phyloP scores from a whole-genome alignment of 352 stramenopile species.

The Phytophthora meadii region DNA sequence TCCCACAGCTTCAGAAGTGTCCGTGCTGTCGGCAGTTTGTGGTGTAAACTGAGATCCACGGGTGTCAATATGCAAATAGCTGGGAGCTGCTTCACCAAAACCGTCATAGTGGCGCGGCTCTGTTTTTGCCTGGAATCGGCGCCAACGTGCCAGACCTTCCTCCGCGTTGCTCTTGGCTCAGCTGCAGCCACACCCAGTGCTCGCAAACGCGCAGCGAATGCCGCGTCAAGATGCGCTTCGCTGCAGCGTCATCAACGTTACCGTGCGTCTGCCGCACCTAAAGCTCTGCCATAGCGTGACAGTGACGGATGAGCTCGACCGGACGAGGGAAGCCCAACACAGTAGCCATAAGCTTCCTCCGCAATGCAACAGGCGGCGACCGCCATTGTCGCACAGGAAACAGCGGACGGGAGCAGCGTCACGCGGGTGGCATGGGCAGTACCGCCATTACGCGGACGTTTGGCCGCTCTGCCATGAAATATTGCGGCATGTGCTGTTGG shows the following conservation, averaged over 20 bases:
- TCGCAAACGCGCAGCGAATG: constrained; percentile 41
- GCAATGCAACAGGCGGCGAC: too few species aligned
- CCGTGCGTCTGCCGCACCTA: constrained; percentile 41
- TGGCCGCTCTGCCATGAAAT: too few species aligned
- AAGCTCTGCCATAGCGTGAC: constrained; percentile 60
- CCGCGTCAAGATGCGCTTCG: constrained; percentile 23
- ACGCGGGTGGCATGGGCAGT: too few species aligned
- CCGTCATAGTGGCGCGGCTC: constrained; percentile 35
- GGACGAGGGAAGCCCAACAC: constrained; percentile 51
- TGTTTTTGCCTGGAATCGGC: constrained; percentile 30
- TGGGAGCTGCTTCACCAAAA: constrained; percentile 43
- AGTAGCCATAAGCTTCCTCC: too few species aligned
- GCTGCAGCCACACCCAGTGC: constrained; percentile 33
- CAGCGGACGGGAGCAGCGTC: too few species aligned
- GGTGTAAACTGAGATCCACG: constrained; percentile 28
- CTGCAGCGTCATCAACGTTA: constrained; percentile 26
- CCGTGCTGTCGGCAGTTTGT: constrained; percentile 2
- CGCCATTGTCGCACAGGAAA: too few species aligned
- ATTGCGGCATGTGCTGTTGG: too few species aligned
- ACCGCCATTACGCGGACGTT: too few species aligned
- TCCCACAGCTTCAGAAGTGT: constrained; percentile 5
- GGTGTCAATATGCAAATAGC: constrained; percentile 67
- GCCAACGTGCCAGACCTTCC: constrained; percentile 37
- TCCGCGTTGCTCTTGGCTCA: constrained; percentile 29
- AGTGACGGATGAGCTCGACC: constrained; percentile 51